These are phyloP conservation scores for Phytophthora pini DNA, from an alignment of 352 stramenopile genomes.

Conservation along the genomic window DNA sequence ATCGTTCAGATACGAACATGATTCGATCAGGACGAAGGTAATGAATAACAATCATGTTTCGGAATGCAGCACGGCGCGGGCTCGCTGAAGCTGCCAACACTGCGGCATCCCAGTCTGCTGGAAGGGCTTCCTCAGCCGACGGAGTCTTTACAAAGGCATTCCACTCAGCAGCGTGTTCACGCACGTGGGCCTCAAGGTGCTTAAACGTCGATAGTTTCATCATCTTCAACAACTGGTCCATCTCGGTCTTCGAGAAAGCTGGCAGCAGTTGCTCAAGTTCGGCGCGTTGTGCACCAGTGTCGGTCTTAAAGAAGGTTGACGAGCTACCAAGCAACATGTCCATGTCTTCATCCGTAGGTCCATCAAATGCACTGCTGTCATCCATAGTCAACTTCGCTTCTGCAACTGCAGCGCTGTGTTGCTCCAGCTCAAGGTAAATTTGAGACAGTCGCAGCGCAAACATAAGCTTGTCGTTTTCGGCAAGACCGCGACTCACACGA, in stretches of 20 bases:
- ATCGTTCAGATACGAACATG: conserved; percentile 80
- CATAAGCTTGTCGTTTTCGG: conserved; percentile 98
- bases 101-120: conserved; percentile 61
- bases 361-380: conserved; percentile 53
- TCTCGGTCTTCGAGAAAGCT: conserved; percentile 66
- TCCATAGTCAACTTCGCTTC: conserved; percentile 36
- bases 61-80: conserved; percentile 75
- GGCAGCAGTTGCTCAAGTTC: conserved; percentile 63
- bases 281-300: conserved; percentile 41
- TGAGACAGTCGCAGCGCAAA: conserved; percentile 97
- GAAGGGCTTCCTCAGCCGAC: conserved; percentile 77
- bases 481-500: conserved; percentile 94
- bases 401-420: conserved; percentile 53
- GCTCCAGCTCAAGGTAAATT: conserved; percentile 87
- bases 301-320: conserved; percentile 52
- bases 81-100: conserved; percentile 44
- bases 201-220: conserved; percentile 80
- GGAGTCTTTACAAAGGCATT: conserved; percentile 81
- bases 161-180: conserved; percentile 69
- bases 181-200: conserved; percentile 75
- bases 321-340: conserved; percentile 73
- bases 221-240: conserved; percentile 90
- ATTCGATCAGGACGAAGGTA: conserved; percentile 91
- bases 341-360: conserved; percentile 72
- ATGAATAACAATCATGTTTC: conserved; percentile 82